Percentiles rank a stretch among this genome's conserved stretches.
These are phyloP conservation scores for Xanthoconium separans DNA, from an alignment of 1,284 basidiomycete species.

Conservation along the genomic window DNA sequence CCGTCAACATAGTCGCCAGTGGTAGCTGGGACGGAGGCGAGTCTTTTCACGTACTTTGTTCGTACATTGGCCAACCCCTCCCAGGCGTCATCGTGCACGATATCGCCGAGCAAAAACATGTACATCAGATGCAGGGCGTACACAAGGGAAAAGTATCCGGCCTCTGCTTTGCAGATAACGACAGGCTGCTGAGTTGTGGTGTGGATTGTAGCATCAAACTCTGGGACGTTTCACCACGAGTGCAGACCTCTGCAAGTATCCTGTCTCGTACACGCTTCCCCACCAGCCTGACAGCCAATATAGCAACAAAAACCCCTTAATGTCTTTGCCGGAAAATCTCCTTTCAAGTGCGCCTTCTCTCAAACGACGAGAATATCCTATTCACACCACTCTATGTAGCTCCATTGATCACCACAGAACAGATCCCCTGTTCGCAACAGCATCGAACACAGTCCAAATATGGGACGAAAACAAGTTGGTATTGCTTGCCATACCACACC, in stretches of 20 bases:
- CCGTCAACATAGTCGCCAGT: conserved; percentile 83
- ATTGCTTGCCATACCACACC: not conserved
- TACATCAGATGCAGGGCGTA: conserved; percentile 74
- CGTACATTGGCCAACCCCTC: not conserved
- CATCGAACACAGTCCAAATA: conserved; percentile 90
- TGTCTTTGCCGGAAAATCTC: conserved; percentile 79
- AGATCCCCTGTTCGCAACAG: conserved; percentile 90
- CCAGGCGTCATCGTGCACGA: conserved; percentile 89
- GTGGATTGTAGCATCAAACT: conserved; percentile 91
- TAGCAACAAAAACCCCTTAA: conserved; percentile 60
- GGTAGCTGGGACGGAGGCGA: conserved; percentile 94
- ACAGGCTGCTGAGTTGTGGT: conserved; percentile 85
- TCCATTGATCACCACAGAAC: conserved; percentile 92
- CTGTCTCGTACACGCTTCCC: not conserved
- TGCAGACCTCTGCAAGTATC: conserved; percentile 23
- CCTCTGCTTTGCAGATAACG: conserved; percentile 67
- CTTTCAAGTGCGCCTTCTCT: conserved; percentile 64
- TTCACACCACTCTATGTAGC: conserved; percentile 47
- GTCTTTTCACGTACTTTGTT: conserved; percentile 6
- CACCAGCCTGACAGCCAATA: conserved; percentile 1
- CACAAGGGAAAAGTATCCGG: conserved; percentile 95
- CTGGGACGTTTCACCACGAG: conserved; percentile 62
- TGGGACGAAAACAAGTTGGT: conserved; percentile 93
- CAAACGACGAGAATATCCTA: not conserved
- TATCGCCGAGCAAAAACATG: conserved; percentile 65